Conservation (phyloP, 2,329 filamentous ascomycete species). For the Neobulgaria alba region DNA sequence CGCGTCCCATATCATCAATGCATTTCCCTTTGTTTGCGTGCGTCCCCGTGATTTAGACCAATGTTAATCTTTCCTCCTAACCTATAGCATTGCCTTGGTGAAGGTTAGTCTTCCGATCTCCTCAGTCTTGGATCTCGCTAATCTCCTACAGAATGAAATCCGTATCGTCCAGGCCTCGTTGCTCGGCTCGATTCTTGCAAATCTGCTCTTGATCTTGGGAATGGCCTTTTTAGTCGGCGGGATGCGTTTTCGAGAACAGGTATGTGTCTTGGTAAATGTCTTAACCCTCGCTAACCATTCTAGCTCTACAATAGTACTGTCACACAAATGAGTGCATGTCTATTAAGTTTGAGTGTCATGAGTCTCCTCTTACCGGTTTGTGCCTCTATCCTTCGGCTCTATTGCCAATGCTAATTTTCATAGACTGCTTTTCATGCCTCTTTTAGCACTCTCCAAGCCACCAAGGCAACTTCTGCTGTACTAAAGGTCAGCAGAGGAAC, state of each 20-base stretch:
- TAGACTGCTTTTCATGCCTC: conserved; percentile 88
- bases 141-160: conserved; percentile 55
- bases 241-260: conserved; percentile 78
- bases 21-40: conserved; percentile 18
- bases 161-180: conserved; percentile 87
- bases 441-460: conserved; percentile 47
- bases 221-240: conserved; percentile 88
- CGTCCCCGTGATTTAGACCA: conserved; percentile 21
- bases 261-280: conserved; percentile 26
- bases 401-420: conserved; percentile 3
- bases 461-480: conserved; percentile 57
- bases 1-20: conserved; percentile 34
- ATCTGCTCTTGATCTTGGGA: conserved; percentile 78
- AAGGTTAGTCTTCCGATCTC: conserved; percentile 39
- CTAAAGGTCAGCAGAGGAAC: conserved; percentile 84
- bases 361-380: conserved; percentile 74
- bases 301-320: conserved; percentile 90
- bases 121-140: conserved; percentile 18
- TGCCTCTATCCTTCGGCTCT: conserved; percentile 7
- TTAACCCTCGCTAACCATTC: conserved; percentile 5
- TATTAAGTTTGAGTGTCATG: conserved; percentile 83
- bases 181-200: conserved; percentile 82
- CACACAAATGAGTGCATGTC: conserved; percentile 90
- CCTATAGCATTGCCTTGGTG: conserved; percentile 60
- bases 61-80: conserved; percentile 30